Conservation (phyloP, 768 basidiomycete genomes). For the Lentinula sp. region DNA sequence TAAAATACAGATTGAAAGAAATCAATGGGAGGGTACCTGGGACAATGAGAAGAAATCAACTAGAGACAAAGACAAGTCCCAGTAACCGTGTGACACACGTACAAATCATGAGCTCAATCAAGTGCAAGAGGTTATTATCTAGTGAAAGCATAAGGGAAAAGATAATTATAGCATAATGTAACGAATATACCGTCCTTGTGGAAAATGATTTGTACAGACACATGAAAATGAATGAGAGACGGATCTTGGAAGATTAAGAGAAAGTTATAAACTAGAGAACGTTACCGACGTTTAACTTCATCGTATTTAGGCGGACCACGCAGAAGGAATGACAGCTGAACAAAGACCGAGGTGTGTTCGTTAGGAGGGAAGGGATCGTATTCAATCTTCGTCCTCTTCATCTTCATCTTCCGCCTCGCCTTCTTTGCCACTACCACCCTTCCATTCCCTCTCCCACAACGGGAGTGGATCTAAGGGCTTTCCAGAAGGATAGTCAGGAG, state of each 20-base stretch:
- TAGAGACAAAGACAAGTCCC: no score
- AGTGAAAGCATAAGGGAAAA: no score
- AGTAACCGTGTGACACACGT: no score
- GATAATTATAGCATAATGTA: constrained; percentile 4
- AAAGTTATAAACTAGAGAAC: not conserved
- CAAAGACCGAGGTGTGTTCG: no score
- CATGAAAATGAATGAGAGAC: not conserved
- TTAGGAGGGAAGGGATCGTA: not conserved
- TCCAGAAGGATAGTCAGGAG: constrained; percentile 56
- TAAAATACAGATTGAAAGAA: no score
- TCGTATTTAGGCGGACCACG: no score
- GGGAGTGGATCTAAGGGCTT: constrained; percentile 27
- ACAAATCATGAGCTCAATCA: not conserved
- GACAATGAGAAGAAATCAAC: no score
- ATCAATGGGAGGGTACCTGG: no score
- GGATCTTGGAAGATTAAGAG: not conserved
- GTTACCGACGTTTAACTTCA: no score
- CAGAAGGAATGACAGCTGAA: not conserved
- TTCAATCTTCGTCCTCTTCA: constrained; percentile 28
- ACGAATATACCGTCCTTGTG: not conserved
- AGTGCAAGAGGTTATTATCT: not conserved
- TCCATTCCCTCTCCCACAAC: constrained; percentile 83
- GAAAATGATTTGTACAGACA: not conserved
- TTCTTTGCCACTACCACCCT: constrained; percentile 56
- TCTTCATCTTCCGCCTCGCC: constrained; percentile 41